A percentile compares a stretch with the other conserved stretches of the same genome.
phyloP scores from a whole-genome alignment of 2,329 filamentous ascomycete genomes.

The Diaporthe vaccinii region DNA sequence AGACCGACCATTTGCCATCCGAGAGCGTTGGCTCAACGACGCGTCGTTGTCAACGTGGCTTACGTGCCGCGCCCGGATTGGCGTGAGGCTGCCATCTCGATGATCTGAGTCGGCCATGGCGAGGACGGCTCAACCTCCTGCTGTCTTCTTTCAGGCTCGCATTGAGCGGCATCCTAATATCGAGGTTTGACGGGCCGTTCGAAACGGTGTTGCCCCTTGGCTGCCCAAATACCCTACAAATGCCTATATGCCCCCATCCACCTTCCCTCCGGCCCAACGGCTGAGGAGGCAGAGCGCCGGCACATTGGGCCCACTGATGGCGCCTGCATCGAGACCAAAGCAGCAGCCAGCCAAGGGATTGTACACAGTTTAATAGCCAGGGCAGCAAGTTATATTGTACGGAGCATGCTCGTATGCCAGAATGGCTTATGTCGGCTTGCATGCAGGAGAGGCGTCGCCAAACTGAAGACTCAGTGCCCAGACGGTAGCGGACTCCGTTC shows the following conservation, averaged over 20 bases:
- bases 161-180: conserved; percentile 12
- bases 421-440: background rate
- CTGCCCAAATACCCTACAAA: background rate
- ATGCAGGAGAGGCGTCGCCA: conserved; percentile 19
- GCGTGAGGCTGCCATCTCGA: conserved; percentile 16
- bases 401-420: conserved; percentile 10
- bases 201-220: conserved; percentile 3
- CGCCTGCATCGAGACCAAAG: conserved; percentile 14
- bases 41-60: conserved; percentile 11
- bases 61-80: conserved; percentile 29
- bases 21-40: conserved; percentile 23
- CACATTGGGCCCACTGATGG: conserved; percentile 1
- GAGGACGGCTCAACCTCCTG: background rate
- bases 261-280: conserved; percentile 8
- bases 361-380: background rate
- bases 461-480: conserved; percentile 11
- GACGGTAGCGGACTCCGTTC: conserved; percentile 22
- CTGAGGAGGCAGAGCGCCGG: background rate
- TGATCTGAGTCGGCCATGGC: background rate
- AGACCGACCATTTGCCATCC: background rate
- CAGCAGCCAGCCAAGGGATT: conserved; percentile 10
- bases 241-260: background rate
- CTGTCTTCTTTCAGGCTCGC: background rate
- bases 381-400: background rate
- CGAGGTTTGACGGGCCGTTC: conserved; percentile 16